phyloP scores from a whole-genome alignment of 306 rosid genomes.

The Oemleria cerasiformis region DNA sequence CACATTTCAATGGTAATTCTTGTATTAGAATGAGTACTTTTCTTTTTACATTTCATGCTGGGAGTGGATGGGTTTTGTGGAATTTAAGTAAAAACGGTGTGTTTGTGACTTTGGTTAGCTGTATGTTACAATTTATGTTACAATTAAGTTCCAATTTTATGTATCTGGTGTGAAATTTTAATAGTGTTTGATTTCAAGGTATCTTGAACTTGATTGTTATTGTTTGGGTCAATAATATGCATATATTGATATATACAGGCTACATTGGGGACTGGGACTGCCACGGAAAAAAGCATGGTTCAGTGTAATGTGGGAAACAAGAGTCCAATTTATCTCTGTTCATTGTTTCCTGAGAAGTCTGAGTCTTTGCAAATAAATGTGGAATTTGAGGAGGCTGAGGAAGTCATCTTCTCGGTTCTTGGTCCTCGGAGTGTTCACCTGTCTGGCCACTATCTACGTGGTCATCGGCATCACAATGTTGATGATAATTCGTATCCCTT shows the following conservation, averaged over 20 bases:
- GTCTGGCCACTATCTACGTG: slow-evolving; percentile 60
- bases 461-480: slow-evolving; percentile 12
- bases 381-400: slow-evolving; percentile 74
- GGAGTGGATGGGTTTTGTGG: neutral
- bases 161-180: neutral
- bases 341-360: slow-evolving; percentile 57
- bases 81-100: neutral
- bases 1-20: slow-evolving; percentile 72
- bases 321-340: slow-evolving; percentile 78
- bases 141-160: neutral
- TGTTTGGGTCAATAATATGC: slow-evolving; percentile 1
- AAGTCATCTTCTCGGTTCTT: slow-evolving; percentile 78
- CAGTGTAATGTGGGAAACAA: slow-evolving; percentile 85
- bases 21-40: neutral
- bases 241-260: slow-evolving; percentile 39
- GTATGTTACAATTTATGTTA: neutral
- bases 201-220: neutral
- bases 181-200: neutral
- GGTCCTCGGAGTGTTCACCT: slow-evolving; percentile 86
- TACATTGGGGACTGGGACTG: slow-evolving; percentile 64
- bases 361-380: slow-evolving; percentile 78
- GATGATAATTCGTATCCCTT: slow-evolving; percentile 69
- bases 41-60: neutral
- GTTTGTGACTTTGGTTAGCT: neutral
- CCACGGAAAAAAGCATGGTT: slow-evolving; percentile 55